Conservation (phyloP, 441 rosid species). For the Populus hybrid region DNA sequence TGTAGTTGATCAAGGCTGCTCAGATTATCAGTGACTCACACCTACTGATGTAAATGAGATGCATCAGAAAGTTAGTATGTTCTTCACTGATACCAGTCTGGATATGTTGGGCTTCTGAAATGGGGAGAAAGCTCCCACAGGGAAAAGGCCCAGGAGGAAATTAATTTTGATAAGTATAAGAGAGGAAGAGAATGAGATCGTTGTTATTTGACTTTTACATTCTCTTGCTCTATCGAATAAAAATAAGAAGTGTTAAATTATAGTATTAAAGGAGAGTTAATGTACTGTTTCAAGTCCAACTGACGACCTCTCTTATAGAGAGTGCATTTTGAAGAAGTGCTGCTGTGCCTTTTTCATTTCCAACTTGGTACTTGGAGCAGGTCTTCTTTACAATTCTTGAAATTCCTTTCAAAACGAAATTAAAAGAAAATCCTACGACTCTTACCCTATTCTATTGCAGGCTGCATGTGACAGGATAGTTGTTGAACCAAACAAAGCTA, state of each 20-base stretch:
- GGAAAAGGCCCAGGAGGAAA: neutral
- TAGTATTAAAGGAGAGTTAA: neutral
- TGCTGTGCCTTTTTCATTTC: neutral
- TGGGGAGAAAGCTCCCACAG: neutral
- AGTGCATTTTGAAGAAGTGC: neutral
- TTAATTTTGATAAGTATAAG: neutral
- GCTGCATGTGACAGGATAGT: conserved; percentile 60
- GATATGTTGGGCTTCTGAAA: neutral
- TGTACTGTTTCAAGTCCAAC: neutral
- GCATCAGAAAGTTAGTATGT: neutral
- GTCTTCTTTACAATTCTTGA: neutral
- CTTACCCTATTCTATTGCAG: conserved; percentile 39
- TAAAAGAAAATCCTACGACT: neutral
- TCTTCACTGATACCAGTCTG: neutral
- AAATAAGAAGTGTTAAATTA: neutral
- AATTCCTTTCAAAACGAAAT: neutral
- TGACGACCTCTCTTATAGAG: neutral
- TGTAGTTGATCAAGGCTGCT: neutral
- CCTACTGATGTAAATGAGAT: neutral
- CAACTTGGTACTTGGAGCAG: neutral
- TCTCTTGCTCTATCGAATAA: neutral
- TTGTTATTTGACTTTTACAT: too few species aligned
- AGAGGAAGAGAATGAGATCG: neutral
- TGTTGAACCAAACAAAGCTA: conserved; percentile 66
- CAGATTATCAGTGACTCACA: neutral